Base-by-base conservation (phyloP, 2,329 filamentous ascomycete species). In the Raffaelea ambrosiae region DNA sequence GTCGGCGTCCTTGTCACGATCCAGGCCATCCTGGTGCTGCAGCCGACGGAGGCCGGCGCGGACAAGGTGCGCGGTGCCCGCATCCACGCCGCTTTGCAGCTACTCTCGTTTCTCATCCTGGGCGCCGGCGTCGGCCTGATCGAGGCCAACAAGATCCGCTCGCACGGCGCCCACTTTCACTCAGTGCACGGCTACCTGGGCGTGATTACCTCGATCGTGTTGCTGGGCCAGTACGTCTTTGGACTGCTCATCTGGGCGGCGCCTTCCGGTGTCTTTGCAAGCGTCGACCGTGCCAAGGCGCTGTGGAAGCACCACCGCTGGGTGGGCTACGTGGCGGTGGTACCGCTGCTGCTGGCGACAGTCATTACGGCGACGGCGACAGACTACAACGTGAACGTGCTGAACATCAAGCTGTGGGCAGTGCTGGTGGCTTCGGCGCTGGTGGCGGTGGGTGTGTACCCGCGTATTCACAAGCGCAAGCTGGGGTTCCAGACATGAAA, bases 281-380 rank as follows among this genome's bases (percentile, higher is more conserved):
- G 14, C 18, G 59, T 84, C 53, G 82, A 87, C 22, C 81, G 81
- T 3, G 91, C 89, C 19, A 94, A 90, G 74, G 73, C 73, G 21
- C 64, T 95, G 39, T 97, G 91, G 74, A 96, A 95, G 67, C 95
- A 90, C 59, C 93, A 97, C 64, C 80, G 91, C 26, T 67, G 77
- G 47, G 76, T 73, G 20, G 93, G 91, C 2, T 97, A 98, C 61
- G 55, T 22, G 21, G 33, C 80, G 8, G 67, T 91, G 47, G 59
- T 83, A 44, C 54, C 54, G 29, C 58, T 94, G 57, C 73, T 91
- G 52, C 66, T 95, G 52, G 80, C 78, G 10, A 93, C 90, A 0
- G 76, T 95, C 36, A 70, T 76, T 43, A 83, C 84, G 21, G 87
- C 90, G 2, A 88, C 83, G 3, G 74, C 82, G 66, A 96, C 91